phyloP scores from a whole-genome alignment of 441 rosid genomes.

The Arabidopsis hybrid region DNA sequence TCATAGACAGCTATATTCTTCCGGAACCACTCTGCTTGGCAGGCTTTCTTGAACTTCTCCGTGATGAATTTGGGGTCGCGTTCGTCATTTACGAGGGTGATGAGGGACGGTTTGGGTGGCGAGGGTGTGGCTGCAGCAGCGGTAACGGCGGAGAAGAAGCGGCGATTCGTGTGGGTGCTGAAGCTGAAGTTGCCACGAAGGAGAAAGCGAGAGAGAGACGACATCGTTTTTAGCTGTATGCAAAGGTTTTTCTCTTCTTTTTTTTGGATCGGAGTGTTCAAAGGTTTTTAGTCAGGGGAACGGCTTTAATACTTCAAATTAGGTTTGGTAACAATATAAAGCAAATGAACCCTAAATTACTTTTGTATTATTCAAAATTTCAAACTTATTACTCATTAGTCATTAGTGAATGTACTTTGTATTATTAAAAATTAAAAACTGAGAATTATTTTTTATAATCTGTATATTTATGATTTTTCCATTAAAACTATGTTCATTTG shows the following conservation, averaged over 20 bases:
- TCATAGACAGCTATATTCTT: constrained; percentile 47
- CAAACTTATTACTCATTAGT: not conserved
- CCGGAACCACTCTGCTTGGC: constrained; percentile 53
- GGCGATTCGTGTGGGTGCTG: constrained; percentile 42
- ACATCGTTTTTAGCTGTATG: constrained; percentile 41
- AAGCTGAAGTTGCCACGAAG: constrained; percentile 49
- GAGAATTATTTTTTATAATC: not conserved
- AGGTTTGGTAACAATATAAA: constrained; percentile 13
- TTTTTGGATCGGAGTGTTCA: constrained; percentile 16
- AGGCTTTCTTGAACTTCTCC: constrained; percentile 60
- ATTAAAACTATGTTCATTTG: not conserved
- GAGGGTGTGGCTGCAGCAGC: constrained; percentile 18
- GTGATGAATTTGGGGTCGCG: constrained; percentile 57
- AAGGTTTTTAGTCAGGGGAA: not conserved
- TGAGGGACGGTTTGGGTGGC: constrained; percentile 18
- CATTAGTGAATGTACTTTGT: not conserved
- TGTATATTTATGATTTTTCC: too few relatives aligned
- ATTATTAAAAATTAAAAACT: not conserved
- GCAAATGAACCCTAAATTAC: constrained; percentile 5
- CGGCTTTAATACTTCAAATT: constrained; percentile 23
- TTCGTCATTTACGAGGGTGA: constrained; percentile 50
- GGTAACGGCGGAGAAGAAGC: constrained; percentile 38
- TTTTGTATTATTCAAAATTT: not conserved
- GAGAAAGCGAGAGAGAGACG: constrained; percentile 48
- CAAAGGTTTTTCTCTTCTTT: constrained; percentile 1